phyloP scores from a whole-genome alignment of 2,329 filamentous ascomycete species.

The Pleurostoma richardsiae region DNA sequence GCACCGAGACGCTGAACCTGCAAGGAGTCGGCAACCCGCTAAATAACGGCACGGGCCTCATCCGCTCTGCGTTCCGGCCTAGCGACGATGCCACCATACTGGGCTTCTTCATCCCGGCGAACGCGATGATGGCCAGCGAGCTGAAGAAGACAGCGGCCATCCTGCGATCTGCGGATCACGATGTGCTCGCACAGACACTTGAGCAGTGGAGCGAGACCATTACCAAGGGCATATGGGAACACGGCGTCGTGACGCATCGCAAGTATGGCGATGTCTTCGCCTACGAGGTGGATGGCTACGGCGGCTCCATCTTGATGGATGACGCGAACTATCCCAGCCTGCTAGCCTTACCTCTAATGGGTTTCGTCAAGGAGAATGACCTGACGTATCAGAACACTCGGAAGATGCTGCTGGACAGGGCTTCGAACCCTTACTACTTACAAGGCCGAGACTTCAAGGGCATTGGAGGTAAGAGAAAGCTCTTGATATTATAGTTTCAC shows the following conservation, averaged over 20 bases:
- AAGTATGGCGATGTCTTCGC: slow-evolving; percentile 77
- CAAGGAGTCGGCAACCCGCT: slow-evolving; percentile 87
- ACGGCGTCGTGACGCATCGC: slow-evolving; percentile 74
- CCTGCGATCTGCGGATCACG: slow-evolving; percentile 56
- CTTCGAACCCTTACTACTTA: slow-evolving; percentile 86
- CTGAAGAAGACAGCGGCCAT: slow-evolving; percentile 68
- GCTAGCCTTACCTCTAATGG: slow-evolving; percentile 72
- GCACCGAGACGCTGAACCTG: slow-evolving; percentile 86
- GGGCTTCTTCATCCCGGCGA: slow-evolving; percentile 91
- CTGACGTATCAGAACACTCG: slow-evolving; percentile 82
- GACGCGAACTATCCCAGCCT: slow-evolving; percentile 84
- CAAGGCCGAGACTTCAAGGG: slow-evolving; percentile 72
- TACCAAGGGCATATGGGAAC: slow-evolving; percentile 72
- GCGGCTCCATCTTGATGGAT: slow-evolving; percentile 79
- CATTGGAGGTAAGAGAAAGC: slow-evolving; percentile 65
- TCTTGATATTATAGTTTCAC: neutral
- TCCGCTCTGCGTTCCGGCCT: slow-evolving; percentile 88
- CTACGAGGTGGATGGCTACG: slow-evolving; percentile 84
- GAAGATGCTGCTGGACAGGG: slow-evolving; percentile 65
- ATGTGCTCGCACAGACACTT: slow-evolving; percentile 46
- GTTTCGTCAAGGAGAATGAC: slow-evolving; percentile 63
- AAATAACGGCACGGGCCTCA: slow-evolving; percentile 74
- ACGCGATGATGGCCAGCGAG: slow-evolving; percentile 94
- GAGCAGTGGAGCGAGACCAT: slow-evolving; percentile 59
- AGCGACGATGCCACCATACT: slow-evolving; percentile 94